Evolutionary conservation across 805 yeast species (phyloP).

Genomic region (Wickerhamiella spandovensis): DNA sequence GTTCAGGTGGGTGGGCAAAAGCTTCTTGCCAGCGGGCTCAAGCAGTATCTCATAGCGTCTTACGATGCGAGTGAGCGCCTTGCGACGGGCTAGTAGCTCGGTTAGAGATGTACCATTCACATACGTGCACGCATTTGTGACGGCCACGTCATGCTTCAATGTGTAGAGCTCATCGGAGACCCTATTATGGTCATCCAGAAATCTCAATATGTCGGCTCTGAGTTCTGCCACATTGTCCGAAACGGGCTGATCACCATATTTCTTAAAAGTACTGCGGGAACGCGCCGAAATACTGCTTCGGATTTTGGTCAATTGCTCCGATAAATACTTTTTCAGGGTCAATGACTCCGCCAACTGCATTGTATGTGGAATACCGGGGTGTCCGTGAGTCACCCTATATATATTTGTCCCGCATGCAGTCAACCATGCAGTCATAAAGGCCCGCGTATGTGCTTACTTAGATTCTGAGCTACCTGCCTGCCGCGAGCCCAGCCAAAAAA

Average conservation of each 20-base stretch:
- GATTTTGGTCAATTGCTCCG: too few relatives aligned
- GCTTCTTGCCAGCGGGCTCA: neutral
- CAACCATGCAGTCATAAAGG: neutral
- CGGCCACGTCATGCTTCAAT: neutral
- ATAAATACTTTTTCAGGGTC: neutral
- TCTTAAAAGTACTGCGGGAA: too few relatives aligned
- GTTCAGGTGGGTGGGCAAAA: neutral
- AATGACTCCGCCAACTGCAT: neutral
- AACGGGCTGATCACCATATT: too few relatives aligned
- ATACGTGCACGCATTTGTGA: neutral
- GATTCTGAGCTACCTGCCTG: neutral
- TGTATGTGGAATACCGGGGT: neutral
- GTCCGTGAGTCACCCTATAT: neutral
- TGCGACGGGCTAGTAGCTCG: neutral
- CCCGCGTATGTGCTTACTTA: neutral
- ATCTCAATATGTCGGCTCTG: too few relatives aligned
- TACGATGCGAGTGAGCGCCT: neutral
- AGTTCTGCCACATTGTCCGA: too few relatives aligned
- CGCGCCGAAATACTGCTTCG: too few relatives aligned
- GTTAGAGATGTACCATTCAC: neutral
- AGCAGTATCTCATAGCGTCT: neutral
- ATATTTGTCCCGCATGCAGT: too few relatives aligned
- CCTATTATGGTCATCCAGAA: too few relatives aligned
- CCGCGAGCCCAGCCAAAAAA: too few relatives aligned
- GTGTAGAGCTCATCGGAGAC: neutral